Evolutionary conservation across 202 grass and related monocot species (phyloP).

Genomic region (Hordeum pubiflorum): DNA sequence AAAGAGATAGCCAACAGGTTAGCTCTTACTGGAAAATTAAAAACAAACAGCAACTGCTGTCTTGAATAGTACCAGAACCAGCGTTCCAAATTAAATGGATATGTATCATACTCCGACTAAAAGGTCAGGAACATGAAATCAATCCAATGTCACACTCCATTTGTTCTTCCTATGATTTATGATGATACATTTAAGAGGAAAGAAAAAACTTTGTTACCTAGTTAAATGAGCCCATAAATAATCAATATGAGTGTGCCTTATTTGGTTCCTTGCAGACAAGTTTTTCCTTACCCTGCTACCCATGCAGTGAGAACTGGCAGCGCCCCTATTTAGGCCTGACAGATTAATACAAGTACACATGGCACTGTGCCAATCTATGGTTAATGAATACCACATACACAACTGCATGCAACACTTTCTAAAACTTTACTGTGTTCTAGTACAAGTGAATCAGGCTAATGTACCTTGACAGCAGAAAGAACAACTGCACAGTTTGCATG

Average conservation of each 20-base stretch:
- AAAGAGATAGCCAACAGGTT: background rate
- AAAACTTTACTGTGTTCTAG: background rate
- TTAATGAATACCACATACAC: slow-evolving; percentile 8
- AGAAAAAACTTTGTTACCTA: background rate
- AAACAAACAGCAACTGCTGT: background rate
- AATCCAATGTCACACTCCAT: background rate
- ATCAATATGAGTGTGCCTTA: background rate
- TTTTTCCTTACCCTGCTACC: background rate
- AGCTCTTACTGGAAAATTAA: slow-evolving; percentile 8
- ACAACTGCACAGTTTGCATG: slow-evolving; percentile 58
- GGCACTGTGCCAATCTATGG: background rate
- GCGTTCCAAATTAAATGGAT: background rate
- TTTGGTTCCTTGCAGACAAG: background rate
- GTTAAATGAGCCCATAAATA: background rate
- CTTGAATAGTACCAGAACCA: background rate
- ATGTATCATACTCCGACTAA: background rate
- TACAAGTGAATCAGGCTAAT: slow-evolving; percentile 9
- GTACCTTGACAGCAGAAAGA: slow-evolving; percentile 98
- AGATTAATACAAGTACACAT: background rate
- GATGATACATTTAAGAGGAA: background rate
- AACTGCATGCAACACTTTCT: background rate
- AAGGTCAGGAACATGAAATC: background rate
- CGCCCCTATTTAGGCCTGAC: background rate
- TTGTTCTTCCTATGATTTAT: background rate
- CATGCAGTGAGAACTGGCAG: background rate